Conservation (phyloP, 2,329 filamentous ascomycete genomes). For the Talaromyces atroroseus region DNA sequence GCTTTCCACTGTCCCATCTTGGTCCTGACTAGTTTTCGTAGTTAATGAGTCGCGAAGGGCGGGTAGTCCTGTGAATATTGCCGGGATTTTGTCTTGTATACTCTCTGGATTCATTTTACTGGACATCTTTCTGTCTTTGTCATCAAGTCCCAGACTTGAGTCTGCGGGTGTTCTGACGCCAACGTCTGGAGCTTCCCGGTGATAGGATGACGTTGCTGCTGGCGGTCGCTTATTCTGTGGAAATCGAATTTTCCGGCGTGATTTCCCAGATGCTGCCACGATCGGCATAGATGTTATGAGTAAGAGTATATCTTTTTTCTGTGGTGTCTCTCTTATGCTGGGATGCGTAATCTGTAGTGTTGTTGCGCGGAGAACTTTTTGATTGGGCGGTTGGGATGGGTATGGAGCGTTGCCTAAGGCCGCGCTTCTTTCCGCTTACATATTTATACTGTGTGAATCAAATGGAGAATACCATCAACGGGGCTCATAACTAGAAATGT, state of each 20-base stretch:
- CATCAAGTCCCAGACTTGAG: neutral
- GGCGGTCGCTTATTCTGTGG: constrained; percentile 23
- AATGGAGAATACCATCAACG: too few species aligned
- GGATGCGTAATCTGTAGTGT: neutral
- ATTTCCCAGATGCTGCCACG: constrained; percentile 27
- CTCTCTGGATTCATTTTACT: neutral
- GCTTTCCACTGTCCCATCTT: constrained; percentile 62
- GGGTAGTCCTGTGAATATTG: constrained; percentile 45
- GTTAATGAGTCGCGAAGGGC: constrained; percentile 60
- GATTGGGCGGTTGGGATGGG: constrained; percentile 7
- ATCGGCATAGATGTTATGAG: constrained; percentile 24
- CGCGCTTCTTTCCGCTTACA: neutral
- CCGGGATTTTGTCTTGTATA: constrained; percentile 19
- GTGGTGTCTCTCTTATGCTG: neutral
- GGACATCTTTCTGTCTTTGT: neutral
- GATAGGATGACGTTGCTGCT: constrained; percentile 10
- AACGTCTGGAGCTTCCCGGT: constrained; percentile 15
- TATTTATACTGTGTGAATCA: neutral
- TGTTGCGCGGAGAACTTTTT: constrained; percentile 8
- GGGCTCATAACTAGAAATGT: neutral
- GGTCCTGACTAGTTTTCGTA: constrained; percentile 63
- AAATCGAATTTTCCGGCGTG: constrained; percentile 37
- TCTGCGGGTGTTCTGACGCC: neutral
- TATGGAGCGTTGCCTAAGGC: neutral
- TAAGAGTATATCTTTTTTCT: neutral